Evolutionary conservation across 306 rosid species (phyloP).

Genomic region (Casuarina equisetifolia): DNA sequence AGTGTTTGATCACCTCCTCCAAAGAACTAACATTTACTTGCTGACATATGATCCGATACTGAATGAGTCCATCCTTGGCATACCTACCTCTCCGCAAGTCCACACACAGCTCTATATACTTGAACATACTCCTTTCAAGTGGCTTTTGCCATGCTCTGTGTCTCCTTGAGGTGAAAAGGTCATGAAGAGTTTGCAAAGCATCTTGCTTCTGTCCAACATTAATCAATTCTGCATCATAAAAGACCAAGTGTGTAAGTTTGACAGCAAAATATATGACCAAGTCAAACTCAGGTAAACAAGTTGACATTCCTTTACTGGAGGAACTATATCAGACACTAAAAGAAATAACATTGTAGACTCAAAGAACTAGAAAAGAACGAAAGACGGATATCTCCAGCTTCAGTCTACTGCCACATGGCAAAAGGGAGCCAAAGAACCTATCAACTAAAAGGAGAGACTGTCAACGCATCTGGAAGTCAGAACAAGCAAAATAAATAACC

Average conservation of each 20-base stretch:
- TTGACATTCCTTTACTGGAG: not conserved
- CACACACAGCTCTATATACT: conserved; percentile 92
- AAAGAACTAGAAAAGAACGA: conserved; percentile 1
- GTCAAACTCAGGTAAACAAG: not conserved
- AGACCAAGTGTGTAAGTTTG: not conserved
- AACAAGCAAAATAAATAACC: not conserved
- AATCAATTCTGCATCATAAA: conserved; percentile 62
- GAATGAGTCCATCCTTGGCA: conserved; percentile 97
- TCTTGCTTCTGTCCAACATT: conserved; percentile 97
- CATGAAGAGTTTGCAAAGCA: conserved; percentile 88
- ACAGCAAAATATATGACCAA: not conserved
- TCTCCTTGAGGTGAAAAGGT: conserved; percentile 86
- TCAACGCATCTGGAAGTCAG: not conserved
- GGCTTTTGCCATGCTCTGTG: conserved; percentile 98
- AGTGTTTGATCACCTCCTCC: conserved; percentile 98
- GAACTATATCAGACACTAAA: not conserved
- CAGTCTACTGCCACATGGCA: not conserved
- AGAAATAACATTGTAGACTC: not conserved
- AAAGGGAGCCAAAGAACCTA: not conserved
- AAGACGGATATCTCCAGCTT: not conserved
- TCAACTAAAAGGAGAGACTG: not conserved
- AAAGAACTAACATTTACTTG: conserved; percentile 94
- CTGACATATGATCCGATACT: conserved; percentile 91
- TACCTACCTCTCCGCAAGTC: conserved; percentile 86
- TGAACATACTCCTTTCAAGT: conserved; percentile 86